These are phyloP conservation scores for Stephanodiscus triporus DNA, from an alignment of 108 stramenopile genomes.

Conservation along the genomic window DNA sequence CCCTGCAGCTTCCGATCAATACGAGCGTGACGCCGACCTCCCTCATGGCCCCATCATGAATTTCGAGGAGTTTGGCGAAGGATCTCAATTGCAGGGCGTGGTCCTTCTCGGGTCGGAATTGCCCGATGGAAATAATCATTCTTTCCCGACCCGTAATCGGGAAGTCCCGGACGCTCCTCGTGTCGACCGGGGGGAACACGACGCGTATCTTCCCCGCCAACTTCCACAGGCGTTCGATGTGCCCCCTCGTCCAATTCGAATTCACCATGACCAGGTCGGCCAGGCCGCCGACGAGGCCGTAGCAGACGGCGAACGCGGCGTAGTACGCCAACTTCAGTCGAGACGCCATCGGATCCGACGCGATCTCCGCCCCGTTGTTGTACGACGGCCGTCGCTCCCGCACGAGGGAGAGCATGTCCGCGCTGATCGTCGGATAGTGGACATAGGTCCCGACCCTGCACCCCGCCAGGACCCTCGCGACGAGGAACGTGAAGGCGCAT, in stretches of 20 bases:
- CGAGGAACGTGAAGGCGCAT: constrained; percentile 91
- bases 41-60: constrained; percentile 16
- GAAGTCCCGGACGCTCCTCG: constrained; percentile 50
- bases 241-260: constrained; percentile 93
- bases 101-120: constrained; percentile 99
- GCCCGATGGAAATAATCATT: constrained; percentile 91
- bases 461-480: constrained; percentile 69
- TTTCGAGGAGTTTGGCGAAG: constrained; percentile 54
- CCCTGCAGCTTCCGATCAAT: constrained; percentile 92
- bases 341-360: constrained; percentile 58
- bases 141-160: constrained; percentile 43
- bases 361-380: constrained; percentile 72
- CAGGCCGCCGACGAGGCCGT: constrained; percentile 81
- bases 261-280: constrained; percentile 92
- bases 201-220: constrained; percentile 53
- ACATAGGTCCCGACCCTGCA: constrained; percentile 88
- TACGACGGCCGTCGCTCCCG: constrained; percentile 81
- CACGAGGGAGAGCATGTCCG: constrained; percentile 95
- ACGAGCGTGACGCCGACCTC: constrained; percentile 66
- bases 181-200: constrained; percentile 93
- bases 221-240: constrained; percentile 82
- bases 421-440: constrained; percentile 97
- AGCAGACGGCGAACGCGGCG: constrained; percentile 78
- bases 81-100: constrained; percentile 86
- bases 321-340: constrained; percentile 91